These are phyloP conservation scores for Hymenoscyphus fraxineus DNA, from an alignment of 2,329 filamentous ascomycete species.

Conservation along the genomic window DNA sequence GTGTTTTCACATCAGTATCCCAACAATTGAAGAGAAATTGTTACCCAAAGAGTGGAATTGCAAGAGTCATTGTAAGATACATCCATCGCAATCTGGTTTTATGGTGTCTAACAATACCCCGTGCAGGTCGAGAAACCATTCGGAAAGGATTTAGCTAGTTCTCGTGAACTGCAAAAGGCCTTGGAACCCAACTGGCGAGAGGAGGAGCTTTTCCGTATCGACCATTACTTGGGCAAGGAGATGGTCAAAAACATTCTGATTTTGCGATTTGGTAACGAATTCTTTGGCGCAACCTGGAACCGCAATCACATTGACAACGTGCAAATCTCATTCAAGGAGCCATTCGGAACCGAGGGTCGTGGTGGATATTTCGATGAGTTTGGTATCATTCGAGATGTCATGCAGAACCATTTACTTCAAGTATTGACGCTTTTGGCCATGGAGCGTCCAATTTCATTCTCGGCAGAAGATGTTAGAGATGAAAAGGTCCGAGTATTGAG, in stretches of 20 bases:
- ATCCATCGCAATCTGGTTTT: not conserved
- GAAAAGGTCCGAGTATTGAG: conserved; percentile 97
- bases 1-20: conserved; percentile 96
- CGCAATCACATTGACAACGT: conserved; percentile 99
- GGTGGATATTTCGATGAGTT: conserved; percentile 99
- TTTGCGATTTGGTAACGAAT: conserved; percentile 95
- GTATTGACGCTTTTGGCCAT: conserved; percentile 94
- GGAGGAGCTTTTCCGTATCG: conserved; percentile 97
- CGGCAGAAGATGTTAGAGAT: conserved; percentile 94
- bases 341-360: conserved; percentile 95
- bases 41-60: conserved; percentile 87
- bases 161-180: conserved; percentile 88
- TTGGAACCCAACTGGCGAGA: conserved; percentile 98
- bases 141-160: conserved; percentile 92
- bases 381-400: conserved; percentile 97
- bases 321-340: conserved; percentile 99
- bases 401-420: conserved; percentile 99
- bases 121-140: conserved; percentile 95
- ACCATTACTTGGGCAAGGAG: conserved; percentile 99
- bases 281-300: conserved; percentile 98
- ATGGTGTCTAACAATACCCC: conserved; percentile 23
- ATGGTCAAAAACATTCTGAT: conserved; percentile 99
- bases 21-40: conserved; percentile 97
- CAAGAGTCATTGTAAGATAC: conserved; percentile 81
- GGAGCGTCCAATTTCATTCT: conserved; percentile 98